A percentile compares a stretch with the other conserved stretches of the same genome.
Conservation (phyloP, 2,329 filamentous ascomycete genomes). For the Pestalotiopsis sp. region DNA sequence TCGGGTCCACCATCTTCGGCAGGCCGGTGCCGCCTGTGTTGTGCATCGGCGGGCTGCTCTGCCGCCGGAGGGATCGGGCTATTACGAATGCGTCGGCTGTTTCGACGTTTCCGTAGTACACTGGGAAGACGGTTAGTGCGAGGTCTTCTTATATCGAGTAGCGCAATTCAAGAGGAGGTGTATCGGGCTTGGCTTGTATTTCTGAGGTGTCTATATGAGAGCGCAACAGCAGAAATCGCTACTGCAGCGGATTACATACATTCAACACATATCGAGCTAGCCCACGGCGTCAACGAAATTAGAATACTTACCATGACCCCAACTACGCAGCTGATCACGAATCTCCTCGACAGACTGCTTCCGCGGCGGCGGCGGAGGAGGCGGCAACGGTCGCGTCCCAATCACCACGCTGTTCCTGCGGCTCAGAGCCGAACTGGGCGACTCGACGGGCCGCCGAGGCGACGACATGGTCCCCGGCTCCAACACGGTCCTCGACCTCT, state of each 20-base stretch:
- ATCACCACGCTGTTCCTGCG: neutral
- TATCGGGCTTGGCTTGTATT: too few relatives aligned
- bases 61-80: conserved; percentile 41
- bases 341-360: conserved; percentile 22
- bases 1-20: conserved; percentile 3
- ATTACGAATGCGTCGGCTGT: conserved; percentile 50
- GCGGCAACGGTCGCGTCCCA: neutral
- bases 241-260: neutral
- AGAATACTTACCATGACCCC: conserved; percentile 32
- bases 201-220: too few relatives aligned
- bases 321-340: conserved; percentile 41
- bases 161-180: too few relatives aligned
- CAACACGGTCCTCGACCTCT: conserved; percentile 1
- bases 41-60: conserved; percentile 25
- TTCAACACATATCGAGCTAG: too few relatives aligned
- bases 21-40: conserved; percentile 4
- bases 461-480: neutral
- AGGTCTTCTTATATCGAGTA: too few relatives aligned
- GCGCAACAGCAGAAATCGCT: neutral
- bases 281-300: neutral
- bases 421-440: neutral
- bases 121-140: neutral
- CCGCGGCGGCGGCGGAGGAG: conserved; percentile 16
- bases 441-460: neutral
- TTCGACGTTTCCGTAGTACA: conserved; percentile 42